phyloP scores from a whole-genome alignment of 495 filamentous ascomycete species.

The Xylaria nigripes region DNA sequence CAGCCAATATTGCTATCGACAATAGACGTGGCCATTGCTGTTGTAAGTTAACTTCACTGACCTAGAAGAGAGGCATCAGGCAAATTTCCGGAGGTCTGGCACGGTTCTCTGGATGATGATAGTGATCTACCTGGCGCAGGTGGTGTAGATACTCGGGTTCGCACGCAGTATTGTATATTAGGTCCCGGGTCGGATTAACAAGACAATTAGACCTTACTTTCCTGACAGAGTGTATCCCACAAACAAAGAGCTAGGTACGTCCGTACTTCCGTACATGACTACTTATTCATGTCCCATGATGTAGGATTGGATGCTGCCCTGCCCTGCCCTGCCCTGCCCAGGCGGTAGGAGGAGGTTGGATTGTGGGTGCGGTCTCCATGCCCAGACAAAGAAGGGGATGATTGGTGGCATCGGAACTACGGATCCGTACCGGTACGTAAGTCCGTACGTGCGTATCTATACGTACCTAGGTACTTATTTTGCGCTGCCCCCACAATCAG shows the following conservation, averaged over 20 bases:
- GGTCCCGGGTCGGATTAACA: too few relatives aligned
- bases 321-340: not conserved
- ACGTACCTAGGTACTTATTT: too few relatives aligned
- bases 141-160: not conserved
- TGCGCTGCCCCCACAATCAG: too few relatives aligned
- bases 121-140: not conserved
- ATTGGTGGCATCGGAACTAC: too few relatives aligned
- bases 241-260: not conserved
- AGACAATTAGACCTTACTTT: too few relatives aligned
- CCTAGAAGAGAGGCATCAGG: not conserved
- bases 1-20: not conserved
- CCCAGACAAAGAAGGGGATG: not conserved
- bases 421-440: too few relatives aligned
- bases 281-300: too few relatives aligned
- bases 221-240: not conserved
- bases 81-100: too few relatives aligned
- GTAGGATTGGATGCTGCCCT: not conserved
- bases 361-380: too few relatives aligned
- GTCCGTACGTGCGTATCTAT: too few relatives aligned
- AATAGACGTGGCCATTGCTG: not conserved
- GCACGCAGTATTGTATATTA: too few relatives aligned
- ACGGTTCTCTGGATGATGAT: not conserved
- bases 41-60: not conserved
- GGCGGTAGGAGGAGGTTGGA: not conserved
- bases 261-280: too few relatives aligned